Evolutionary conservation across 2,329 filamentous ascomycete species (phyloP).

Genomic region (Stromatinia cepivora): DNA sequence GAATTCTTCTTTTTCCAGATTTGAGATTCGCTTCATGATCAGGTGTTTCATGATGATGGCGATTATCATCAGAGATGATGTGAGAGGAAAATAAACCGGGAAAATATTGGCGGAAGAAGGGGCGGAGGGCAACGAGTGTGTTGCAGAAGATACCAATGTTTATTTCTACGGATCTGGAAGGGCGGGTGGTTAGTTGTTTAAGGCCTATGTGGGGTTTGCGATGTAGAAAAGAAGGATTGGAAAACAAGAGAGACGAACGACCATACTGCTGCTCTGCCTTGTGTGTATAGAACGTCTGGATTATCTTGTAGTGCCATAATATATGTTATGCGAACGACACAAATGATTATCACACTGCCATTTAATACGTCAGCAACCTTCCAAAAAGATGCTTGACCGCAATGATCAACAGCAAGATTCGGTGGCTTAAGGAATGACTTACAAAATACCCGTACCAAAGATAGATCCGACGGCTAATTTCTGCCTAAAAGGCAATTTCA

Average conservation of each 20-base stretch:
- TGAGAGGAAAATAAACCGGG: background rate
- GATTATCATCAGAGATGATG: background rate
- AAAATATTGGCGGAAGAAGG: conserved; percentile 2
- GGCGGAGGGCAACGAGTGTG: background rate
- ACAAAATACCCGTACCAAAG: conserved; percentile 3
- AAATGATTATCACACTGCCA: background rate
- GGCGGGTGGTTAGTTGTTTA: background rate
- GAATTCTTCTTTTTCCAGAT: background rate
- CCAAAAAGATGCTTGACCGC: background rate
- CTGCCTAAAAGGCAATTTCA: background rate
- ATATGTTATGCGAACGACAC: conserved; percentile 7
- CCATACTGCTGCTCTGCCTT: conserved; percentile 10
- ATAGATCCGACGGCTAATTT: conserved; percentile 1
- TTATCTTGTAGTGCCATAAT: background rate
- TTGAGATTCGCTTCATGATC: background rate
- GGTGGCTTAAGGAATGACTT: background rate
- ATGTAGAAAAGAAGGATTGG: no score
- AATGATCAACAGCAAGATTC: no score
- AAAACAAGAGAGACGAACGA: background rate
- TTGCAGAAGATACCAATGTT: conserved; percentile 5
- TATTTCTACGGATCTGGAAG: background rate
- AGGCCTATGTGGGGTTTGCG: no score
- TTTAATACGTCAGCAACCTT: background rate
- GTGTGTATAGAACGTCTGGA: conserved; percentile 2
- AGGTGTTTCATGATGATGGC: background rate